A percentile compares a stretch with the other conserved stretches of the same genome.
These are phyloP conservation scores for Aquilaria yunnanensis DNA, from an alignment of 345 rosid genomes.

Conservation along the genomic window DNA sequence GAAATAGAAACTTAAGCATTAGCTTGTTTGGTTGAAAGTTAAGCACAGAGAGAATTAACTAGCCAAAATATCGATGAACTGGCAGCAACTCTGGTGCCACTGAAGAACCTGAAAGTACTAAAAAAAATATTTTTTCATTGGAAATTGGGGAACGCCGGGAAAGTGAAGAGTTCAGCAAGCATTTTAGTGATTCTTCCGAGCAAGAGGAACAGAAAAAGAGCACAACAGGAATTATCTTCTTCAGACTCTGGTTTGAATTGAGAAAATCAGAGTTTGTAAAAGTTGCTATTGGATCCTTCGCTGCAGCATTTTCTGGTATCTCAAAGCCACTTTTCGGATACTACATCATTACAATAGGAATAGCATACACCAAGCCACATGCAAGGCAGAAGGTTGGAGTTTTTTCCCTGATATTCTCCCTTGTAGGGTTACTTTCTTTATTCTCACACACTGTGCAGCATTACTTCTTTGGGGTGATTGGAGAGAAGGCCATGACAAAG, in stretches of 20 bases:
- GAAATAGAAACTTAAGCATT: background rate
- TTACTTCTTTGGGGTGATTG: slow-evolving; percentile 59
- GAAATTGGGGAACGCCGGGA: slow-evolving; percentile 13
- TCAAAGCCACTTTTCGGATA: slow-evolving; percentile 60
- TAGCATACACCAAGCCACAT: slow-evolving; percentile 33
- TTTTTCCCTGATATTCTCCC: slow-evolving; percentile 39
- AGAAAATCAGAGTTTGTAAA: slow-evolving; percentile 31
- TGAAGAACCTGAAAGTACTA: slow-evolving; percentile 11
- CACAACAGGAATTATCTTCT: slow-evolving; percentile 25
- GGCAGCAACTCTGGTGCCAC: slow-evolving; percentile 18
- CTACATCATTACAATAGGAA: slow-evolving; percentile 54
- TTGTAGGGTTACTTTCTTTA: slow-evolving; percentile 42
- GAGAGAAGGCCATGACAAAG: slow-evolving; percentile 62
- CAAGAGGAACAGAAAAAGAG: slow-evolving; percentile 15
- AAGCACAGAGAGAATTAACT: slow-evolving; percentile 6
- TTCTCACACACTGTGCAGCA: slow-evolving; percentile 55
- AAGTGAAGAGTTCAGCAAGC: slow-evolving; percentile 1
- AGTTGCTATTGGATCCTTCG: slow-evolving; percentile 35
- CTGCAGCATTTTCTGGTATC: slow-evolving; percentile 64
- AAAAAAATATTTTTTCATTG: slow-evolving; percentile 9
- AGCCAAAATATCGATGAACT: slow-evolving; percentile 1
- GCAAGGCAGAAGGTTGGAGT: slow-evolving; percentile 34
- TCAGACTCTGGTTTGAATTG: slow-evolving; percentile 54
- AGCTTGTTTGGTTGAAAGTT: background rate
- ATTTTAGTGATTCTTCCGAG: slow-evolving; percentile 10